Evolutionary conservation across 495 filamentous ascomycete genomes (phyloP).

Genomic region (Schizothecium vesticola): DNA sequence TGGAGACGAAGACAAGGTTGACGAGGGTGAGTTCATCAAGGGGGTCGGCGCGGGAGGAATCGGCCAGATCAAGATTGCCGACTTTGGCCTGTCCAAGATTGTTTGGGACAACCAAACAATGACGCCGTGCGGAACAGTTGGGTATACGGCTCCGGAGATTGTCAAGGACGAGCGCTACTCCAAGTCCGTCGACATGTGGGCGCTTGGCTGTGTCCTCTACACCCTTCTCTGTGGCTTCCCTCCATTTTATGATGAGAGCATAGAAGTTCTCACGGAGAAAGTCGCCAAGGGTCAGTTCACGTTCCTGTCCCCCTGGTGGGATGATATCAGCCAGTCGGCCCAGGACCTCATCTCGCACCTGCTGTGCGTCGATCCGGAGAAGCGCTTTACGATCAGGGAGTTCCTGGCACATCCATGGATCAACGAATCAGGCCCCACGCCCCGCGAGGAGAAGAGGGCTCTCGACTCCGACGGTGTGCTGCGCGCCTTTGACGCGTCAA

Average conservation of each 20-base stretch:
- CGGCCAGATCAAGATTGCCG: constrained; percentile 91
- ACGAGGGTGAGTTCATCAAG: constrained; percentile 87
- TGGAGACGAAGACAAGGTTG: constrained; percentile 94
- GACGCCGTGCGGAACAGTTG: constrained; percentile 97
- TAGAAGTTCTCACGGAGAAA: constrained; percentile 95
- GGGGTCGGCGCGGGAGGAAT: constrained; percentile 89
- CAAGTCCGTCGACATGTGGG: constrained; percentile 99
- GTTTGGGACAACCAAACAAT: constrained; percentile 99
- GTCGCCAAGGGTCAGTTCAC: constrained; percentile 96
- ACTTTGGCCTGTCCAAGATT: constrained; percentile 95
- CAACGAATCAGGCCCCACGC: constrained; percentile 49
- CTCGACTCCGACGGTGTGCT: constrained; percentile 36
- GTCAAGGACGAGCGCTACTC: constrained; percentile 99
- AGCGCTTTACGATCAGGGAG: constrained; percentile 81
- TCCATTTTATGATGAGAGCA: constrained; percentile 97
- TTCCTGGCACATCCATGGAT: constrained; percentile 95
- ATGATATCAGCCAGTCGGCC: constrained; percentile 92
- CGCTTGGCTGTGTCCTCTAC: constrained; percentile 92
- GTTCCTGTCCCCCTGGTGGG: constrained; percentile 98
- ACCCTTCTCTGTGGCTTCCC: constrained; percentile 96
- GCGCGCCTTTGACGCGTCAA: constrained; percentile 50
- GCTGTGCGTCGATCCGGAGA: constrained; percentile 85
- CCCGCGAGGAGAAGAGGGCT: constrained; percentile 59
- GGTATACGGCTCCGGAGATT: constrained; percentile 98
- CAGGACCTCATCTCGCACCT: constrained; percentile 93